Base-by-base conservation (phyloP, 2,329 filamentous ascomycete genomes). In the Colletotrichum eleusines region DNA sequence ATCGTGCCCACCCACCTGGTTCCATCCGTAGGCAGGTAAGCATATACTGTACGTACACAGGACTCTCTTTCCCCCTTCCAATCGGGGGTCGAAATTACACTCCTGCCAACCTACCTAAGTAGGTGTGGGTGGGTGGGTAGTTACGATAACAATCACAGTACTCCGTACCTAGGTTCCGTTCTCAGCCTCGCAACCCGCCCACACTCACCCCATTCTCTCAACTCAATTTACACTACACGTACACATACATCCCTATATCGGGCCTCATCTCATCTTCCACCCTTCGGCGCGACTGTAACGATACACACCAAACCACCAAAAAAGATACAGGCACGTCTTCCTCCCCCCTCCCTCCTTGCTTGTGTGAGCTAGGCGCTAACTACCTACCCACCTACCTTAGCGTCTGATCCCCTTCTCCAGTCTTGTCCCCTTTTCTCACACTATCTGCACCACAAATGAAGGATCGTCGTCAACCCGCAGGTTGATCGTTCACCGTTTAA, bases 401-500 rank as follows among this genome's bases (percentile, higher is more conserved):
- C 61, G 51, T 53, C 46, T 55, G 31, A 23, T 61, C 55, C 67
- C 67, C 48, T 33, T 44, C 48, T 40, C 50, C 50, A 55, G 48
- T 38, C 28, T 42, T 50, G 40, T 57, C 58, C 59, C 65, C 26
- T 35, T 44, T 46, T 67, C 55, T 57, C 63, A 26, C 58, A 63
- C 68, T 70, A 70, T 67, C 57, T 70, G 68, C 51, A 63, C 68
- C 44, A 59, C 63, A 68, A 71, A 61, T 55, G 59, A 72, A 65
- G 61, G 66, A 72, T 72, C 69, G 54, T 72, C 69, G 42, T 70
- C 63, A 58, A 70, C 66, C 69, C 69, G 69, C 66, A 65, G 58
- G 18, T 59, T 70, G 66, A 69, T 64, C 69, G 65, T 65, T 59
- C 65, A 65, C 69, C 69, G 69, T 72, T 71, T 50, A 61, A 55